Evolutionary conservation across 148 eudicot species (phyloP), one percentile per base, ranked within the genome.

Genomic region (Amaranthus cruentus): DNA sequence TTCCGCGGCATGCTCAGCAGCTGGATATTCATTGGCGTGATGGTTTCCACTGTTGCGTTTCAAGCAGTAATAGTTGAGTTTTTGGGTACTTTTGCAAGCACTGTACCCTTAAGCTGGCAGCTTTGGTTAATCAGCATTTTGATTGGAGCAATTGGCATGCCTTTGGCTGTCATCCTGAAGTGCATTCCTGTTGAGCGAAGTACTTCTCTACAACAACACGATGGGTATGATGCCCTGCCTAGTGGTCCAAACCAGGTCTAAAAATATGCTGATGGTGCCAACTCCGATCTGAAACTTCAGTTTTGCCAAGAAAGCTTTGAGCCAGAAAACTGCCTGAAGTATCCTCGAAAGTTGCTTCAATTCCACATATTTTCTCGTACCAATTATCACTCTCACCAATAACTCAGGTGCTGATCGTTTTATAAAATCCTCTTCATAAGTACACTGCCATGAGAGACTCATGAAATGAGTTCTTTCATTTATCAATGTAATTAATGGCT

Each of bases 31-130:
- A 66, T 86, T 0, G 91, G 80, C 4, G 87, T 95, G 53, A 83
- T 95, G 75, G 78, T 75, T 13, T 75, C 91, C 47, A 92, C 99
- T 2, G 93, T 88, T 14, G 81, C 75, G 9, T 95, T 95, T 78
- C 99, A 95, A 83, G 87, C 75, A 21, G 78, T 88, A 66, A 95
- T 95, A 80, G 88, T 95, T 3, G 97, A 95, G 80, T 95, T 90
- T 68, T 72, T 95, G 61, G 99, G 99, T 14, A 71, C 93, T 43
- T 90, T 95, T 57, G 96, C 99, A 5, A 88, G 92, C 88, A 95
- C 99, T 0, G 94, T 92, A 48, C 99, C 92, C 12, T 80, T 95
- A 73, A 84, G 87, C 81, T 91, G 97, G 97, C 84, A 90, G 51
- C 84, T 88, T 47, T 95, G 97, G 99, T 55, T 86, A 63, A 84